phyloP scores from a whole-genome alignment of 2,329 filamentous ascomycete genomes.

The Daldinia eschscholtzii region DNA sequence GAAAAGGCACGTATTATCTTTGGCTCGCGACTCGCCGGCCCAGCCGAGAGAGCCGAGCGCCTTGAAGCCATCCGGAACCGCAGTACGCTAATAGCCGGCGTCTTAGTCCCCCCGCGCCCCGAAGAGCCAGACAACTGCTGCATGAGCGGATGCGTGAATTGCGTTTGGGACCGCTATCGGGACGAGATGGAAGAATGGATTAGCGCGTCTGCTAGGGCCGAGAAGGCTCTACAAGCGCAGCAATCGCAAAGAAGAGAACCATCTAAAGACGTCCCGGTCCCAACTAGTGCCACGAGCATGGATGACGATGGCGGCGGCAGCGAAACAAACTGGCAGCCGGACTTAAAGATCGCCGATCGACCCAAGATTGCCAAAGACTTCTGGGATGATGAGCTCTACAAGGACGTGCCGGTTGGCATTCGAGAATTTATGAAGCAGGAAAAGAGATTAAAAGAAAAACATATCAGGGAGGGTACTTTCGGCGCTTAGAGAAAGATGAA shows the following conservation, averaged over 20 bases:
- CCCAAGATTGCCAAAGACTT: slow-evolving; percentile 63
- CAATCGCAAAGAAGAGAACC: slow-evolving; percentile 43
- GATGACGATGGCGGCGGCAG: slow-evolving; percentile 85
- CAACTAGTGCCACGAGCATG: slow-evolving; percentile 67
- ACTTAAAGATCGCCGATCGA: slow-evolving; percentile 53
- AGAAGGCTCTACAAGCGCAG: slow-evolving; percentile 61
- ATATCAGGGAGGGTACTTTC: slow-evolving; percentile 67
- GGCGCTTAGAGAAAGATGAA: slow-evolving; percentile 53
- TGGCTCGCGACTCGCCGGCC: slow-evolving; percentile 81
- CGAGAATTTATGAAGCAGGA: slow-evolving; percentile 97
- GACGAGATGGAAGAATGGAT: slow-evolving; percentile 96
- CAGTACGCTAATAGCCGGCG: slow-evolving; percentile 78
- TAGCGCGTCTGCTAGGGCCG: slow-evolving; percentile 72
- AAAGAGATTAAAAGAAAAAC: slow-evolving; percentile 86
- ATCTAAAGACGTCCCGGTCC: slow-evolving; percentile 29
- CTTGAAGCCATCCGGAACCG: slow-evolving; percentile 68
- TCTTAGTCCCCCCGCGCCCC: slow-evolving; percentile 85
- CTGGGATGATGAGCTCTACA: slow-evolving; percentile 78
- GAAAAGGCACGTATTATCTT: slow-evolving; percentile 79
- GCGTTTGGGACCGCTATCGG: slow-evolving; percentile 92
- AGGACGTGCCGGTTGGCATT: slow-evolving; percentile 89
- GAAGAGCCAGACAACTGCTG: slow-evolving; percentile 97
- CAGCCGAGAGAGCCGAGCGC: slow-evolving; percentile 74
- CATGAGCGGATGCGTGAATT: slow-evolving; percentile 98
- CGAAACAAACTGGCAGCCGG: slow-evolving; percentile 72